Base-by-base conservation (phyloP, 1,284 basidiomycete species). In the Chalciporus sp. region DNA sequence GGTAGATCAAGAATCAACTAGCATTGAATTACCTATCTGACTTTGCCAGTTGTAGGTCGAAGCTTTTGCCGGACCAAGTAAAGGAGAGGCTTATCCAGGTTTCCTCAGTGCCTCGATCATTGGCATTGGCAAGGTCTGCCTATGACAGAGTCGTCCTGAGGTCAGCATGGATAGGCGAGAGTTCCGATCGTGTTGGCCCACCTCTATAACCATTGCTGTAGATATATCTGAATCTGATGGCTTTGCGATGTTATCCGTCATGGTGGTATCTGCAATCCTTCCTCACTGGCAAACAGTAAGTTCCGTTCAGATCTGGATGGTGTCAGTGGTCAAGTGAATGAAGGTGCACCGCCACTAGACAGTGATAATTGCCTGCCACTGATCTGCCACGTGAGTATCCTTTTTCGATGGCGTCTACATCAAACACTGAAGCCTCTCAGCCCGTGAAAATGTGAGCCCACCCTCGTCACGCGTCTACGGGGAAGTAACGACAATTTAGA, bases 31-130 rank as follows among this genome's bases (percentile, higher is more conserved):
- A 86, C 88, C 87, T 82, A 67, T 90, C 88, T 19, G 84, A 86
- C 55, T 88, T 86, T 17, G 86, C 85, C n/a, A 90, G 73, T 48
- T 82, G 74, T 48, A 89, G 60, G 26, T 69, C 73, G 61, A 80
- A 86, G 1, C 76, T 63, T 61, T 84, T 84, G 19, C 84, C 83
- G 14, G 80, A 74, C 85, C 86, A 88, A 9, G 79, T 79, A 64
- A 89, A 87, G 29, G 76, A 75, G 17, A 90, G 71, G n/a, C 80
- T 75, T 33, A 83, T 76, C 84, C 85, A 88, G 16, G 40, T 55
- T 43, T 59, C 58, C 27, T 47, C 29, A 17, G 41, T 1, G 26
- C 29, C 44, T 9, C 31, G 29, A 17, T 40, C 33, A 16, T 20
- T 39, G 29, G 42, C 27, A 16, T n/a, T 43, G 17, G 39, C 23